Percentiles rank a stretch among this genome's conserved stretches.
Conservation (phyloP, 495 filamentous ascomycete genomes). For the Bathelium albidoporum region DNA sequence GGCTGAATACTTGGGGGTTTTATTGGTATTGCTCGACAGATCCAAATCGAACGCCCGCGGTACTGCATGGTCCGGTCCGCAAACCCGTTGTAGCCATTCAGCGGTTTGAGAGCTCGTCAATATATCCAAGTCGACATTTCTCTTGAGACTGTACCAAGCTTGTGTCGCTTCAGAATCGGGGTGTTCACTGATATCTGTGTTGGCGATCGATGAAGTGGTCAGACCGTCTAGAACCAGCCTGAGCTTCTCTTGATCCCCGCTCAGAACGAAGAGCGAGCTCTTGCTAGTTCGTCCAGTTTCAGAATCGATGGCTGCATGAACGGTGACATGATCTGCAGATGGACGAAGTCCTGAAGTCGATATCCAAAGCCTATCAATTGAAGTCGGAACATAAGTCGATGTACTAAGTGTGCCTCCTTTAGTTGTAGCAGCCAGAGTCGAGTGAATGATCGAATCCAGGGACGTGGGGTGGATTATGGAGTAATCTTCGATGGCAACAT, state of each 20-base stretch:
- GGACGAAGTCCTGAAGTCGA: neutral
- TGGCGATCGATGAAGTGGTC: neutral
- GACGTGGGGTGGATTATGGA: neutral
- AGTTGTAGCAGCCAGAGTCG: neutral
- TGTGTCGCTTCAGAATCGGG: neutral
- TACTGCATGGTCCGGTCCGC: neutral
- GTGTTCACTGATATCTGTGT: neutral
- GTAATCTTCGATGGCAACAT: neutral
- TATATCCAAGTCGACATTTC: neutral
- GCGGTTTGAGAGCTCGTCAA: neutral
- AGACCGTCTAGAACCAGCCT: neutral
- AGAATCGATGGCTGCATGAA: neutral
- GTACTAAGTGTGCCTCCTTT: neutral
- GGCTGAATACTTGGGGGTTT: neutral
- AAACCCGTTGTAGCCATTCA: neutral
- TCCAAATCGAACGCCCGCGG: neutral
- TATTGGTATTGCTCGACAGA: neutral
- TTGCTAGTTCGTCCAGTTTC: neutral
- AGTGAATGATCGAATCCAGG: neutral
- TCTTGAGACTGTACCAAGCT: neutral
- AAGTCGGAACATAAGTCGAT: neutral
- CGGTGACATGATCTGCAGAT: neutral
- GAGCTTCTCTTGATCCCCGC: neutral
- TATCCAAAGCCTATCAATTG: neutral
- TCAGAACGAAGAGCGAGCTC: neutral